Base-by-base conservation (phyloP, 2,329 filamentous ascomycete species). In the Trichoderma sp. region DNA sequence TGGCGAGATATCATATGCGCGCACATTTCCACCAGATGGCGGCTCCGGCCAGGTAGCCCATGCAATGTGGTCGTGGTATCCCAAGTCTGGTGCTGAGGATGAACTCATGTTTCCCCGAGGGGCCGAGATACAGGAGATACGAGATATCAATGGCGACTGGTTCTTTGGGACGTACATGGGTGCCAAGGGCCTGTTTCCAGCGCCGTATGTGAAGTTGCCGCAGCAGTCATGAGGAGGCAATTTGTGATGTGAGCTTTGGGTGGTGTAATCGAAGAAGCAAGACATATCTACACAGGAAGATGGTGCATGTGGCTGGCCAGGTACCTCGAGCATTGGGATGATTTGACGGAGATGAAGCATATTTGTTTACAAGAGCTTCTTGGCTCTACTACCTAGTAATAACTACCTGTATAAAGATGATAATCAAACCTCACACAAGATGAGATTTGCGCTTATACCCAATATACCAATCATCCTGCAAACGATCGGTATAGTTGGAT, bases 131-230 rank as follows among this genome's bases (percentile, higher is more conserved):
- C 86, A 87, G 7, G 95, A 98, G 83, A 89, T 92, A 47, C 92
- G 95, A 79, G 92, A 96, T 80, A 89, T 97, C 62, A 97, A 97
- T 79, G 93, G 91, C 21, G 94, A 97, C 80, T 98, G 95, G 95
- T 94, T 88, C 77, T 92, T 91, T 83, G 95, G 95, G 0, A 90
- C 90, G 32, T 98, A 97, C 84, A 94, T 94, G 82, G 94, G 94
- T 0, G 84, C 83, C 28, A 90, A 89, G 76, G 95, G 94, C 0
- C 77, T 98, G 74, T 97, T 98, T 78, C 95, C 95, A 5, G 90
- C 91, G 7, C 88, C 89, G 8, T 95, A 95, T 85, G 92, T 94
- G 30, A 84, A 84, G 75, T 78, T 90, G 32, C 75, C 53, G n/a
- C 57, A 64, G 14, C n/a, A 32, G 6, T 51, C 26, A 34, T 67